Evolutionary conservation across 2,329 filamentous ascomycete genomes (phyloP).

Genomic region (Grosmannia clavigera): DNA sequence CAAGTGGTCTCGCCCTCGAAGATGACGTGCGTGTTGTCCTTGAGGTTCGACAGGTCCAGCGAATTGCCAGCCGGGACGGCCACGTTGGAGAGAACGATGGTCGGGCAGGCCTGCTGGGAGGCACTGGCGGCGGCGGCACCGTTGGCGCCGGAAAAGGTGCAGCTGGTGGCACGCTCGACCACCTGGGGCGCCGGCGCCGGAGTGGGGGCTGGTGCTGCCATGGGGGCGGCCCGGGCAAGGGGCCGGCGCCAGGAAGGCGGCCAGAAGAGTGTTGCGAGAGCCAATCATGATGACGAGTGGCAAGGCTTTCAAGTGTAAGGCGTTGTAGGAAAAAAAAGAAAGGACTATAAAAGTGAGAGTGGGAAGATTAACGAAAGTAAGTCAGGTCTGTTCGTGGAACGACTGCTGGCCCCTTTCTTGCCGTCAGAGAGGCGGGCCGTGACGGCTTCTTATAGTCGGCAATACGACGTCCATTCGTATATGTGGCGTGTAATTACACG

Average conservation of each 20-base stretch:
- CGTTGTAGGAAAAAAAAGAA: too few relatives aligned
- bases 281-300: too few relatives aligned
- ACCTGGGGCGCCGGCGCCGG: background rate
- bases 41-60: conserved; percentile 43
- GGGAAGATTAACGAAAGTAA: too few relatives aligned
- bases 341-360: too few relatives aligned
- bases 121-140: conserved; percentile 6
- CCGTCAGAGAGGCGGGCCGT: too few relatives aligned
- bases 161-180: conserved; percentile 6
- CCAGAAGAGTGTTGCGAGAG: background rate
- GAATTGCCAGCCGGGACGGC: conserved; percentile 45
- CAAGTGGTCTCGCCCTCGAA: conserved; percentile 23
- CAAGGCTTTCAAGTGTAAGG: too few relatives aligned
- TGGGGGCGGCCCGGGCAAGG: background rate
- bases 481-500: too few relatives aligned
- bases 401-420: too few relatives aligned
- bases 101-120: conserved; percentile 30
- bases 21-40: conserved; percentile 28
- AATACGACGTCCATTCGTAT: too few relatives aligned
- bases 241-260: background rate
- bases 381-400: too few relatives aligned
- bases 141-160: conserved; percentile 9
- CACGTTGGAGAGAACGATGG: conserved; percentile 39
- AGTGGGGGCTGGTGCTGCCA: conserved; percentile 1
- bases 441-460: too few relatives aligned